phyloP scores from a whole-genome alignment of 2,329 filamentous ascomycete genomes.

The Arthroderma sp. region DNA sequence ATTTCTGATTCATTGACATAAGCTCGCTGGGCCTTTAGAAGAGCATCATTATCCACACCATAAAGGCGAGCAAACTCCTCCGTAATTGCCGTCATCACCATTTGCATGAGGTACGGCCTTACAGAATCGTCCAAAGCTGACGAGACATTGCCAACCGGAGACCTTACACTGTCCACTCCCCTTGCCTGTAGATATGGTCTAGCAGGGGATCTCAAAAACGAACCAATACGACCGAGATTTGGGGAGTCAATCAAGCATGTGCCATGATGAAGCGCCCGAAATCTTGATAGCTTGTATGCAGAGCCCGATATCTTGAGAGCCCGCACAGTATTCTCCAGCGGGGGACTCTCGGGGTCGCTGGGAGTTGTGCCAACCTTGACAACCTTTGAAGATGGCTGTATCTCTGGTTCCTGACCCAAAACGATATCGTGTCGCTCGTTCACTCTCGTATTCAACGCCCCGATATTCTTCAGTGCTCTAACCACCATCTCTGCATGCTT shows the following conservation, averaged over 20 bases:
- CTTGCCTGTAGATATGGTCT: constrained; percentile 63
- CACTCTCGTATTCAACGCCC: constrained; percentile 49
- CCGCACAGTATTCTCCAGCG: constrained; percentile 16
- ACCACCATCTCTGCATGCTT: constrained; percentile 89
- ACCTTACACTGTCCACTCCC: constrained; percentile 84
- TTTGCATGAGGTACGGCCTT: constrained; percentile 34
- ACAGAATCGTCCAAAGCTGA: constrained; percentile 37
- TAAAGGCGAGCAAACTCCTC: constrained; percentile 59
- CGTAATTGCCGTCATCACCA: constrained; percentile 42
- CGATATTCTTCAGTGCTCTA: constrained; percentile 50
- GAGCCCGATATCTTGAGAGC: constrained; percentile 80
- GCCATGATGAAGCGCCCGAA: constrained; percentile 77
- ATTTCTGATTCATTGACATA: constrained; percentile 21
- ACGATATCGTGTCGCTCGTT: constrained; percentile 93
- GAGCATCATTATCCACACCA: constrained; percentile 26
- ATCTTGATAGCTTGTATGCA: constrained; percentile 79
- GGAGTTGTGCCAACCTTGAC: constrained; percentile 19
- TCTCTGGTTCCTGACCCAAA: constrained; percentile 39
- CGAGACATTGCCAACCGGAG: constrained; percentile 66
- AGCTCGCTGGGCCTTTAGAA: constrained; percentile 21
- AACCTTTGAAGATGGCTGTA: constrained; percentile 9
- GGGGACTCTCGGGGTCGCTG: constrained; percentile 34
- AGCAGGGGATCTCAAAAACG: constrained; percentile 64
- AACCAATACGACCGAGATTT: constrained; percentile 55
- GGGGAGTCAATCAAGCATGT: constrained; percentile 73